Percentiles rank a stretch among this genome's conserved stretches.
phyloP scores from a whole-genome alignment of 306 rosid genomes.

The Inga leiocalycina region DNA sequence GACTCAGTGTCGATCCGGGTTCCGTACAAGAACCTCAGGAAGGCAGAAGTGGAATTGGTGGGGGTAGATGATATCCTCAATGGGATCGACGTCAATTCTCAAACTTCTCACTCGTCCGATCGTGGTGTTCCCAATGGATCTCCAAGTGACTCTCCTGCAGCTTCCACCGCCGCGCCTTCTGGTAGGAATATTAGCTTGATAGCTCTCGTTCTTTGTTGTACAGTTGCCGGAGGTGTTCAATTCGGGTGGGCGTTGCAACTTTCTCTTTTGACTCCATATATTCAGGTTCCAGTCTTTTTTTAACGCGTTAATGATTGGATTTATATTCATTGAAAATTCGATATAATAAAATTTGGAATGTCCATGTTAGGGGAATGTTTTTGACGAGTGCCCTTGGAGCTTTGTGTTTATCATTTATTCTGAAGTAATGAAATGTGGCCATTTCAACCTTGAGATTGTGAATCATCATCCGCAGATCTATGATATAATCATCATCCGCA shows the following conservation, averaged over 20 bases:
- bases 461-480: neutral
- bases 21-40: conserved; percentile 73
- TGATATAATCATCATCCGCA: neutral
- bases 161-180: conserved; percentile 23
- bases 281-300: conserved; percentile 59
- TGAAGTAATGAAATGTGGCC: neutral
- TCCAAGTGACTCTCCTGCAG: conserved; percentile 16
- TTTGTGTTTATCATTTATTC: neutral
- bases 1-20: conserved; percentile 69
- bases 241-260: conserved; percentile 99
- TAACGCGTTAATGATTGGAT: neutral
- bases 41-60: conserved; percentile 75
- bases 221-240: conserved; percentile 96
- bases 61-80: conserved; percentile 43
- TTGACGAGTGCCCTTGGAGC: neutral
- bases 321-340: neutral
- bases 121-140: conserved; percentile 31
- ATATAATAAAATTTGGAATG: neutral
- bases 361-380: neutral
- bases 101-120: conserved; percentile 27
- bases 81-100: conserved; percentile 58
- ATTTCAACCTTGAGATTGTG: neutral
- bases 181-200: conserved; percentile 42
- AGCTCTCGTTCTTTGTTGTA: conserved; percentile 79
- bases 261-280: conserved; percentile 88